Base-by-base conservation (phyloP, 371 early-diverging fungal genomes). In the Dichotomocladium elegans region DNA sequence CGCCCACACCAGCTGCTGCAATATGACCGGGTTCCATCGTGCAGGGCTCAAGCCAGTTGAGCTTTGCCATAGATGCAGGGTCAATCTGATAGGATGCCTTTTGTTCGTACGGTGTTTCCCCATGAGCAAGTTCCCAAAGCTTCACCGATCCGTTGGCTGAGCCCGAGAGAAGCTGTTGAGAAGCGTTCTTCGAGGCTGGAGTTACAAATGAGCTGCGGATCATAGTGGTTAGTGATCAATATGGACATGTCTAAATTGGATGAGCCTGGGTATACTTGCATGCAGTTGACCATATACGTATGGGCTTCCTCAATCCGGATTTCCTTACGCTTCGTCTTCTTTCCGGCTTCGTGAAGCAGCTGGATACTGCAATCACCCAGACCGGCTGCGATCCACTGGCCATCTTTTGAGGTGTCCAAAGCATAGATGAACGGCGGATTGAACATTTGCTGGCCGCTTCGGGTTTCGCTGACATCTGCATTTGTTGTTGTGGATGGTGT, bases 391-490 rank as follows among this genome's bases (percentile, higher is more conserved):
- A 77, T 45, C 64, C 66, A 67, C 31, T 61, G 47, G 11, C 74
- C 74, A 41, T 64, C 52, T 1, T 49, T 15, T 4, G 70, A 65
- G 1, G 51, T 54, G 4, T 50, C 60, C 14, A 74, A 22, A 4
- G 66, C 46, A 41, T 77, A 70, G 22, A 77, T 72, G 58, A 77
- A 77, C 0, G 77, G 77, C 0, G 77, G 77, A 35, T 77, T 77
- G 41, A 73, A 74, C 70, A 77, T 72, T 57, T 72, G 76, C 4
- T 37, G 37, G 21, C 60, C 49, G 12, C 63, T 45, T 17, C 63
- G 48, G 2, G 69, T 60, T 40, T 67, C 72, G 19, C 51, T 61
- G 3, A 61, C 26, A 29, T 56, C 72, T 71, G 50, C 0, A 3
- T 3, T 21, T 4, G 17, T n/a, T n/a, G n/a, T n/a, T n/a, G n/a